Evolutionary conservation across 2,329 filamentous ascomycete genomes (phyloP), one percentile per base, ranked within the genome.

Genomic region (Pseudogymnoascus sp.): DNA sequence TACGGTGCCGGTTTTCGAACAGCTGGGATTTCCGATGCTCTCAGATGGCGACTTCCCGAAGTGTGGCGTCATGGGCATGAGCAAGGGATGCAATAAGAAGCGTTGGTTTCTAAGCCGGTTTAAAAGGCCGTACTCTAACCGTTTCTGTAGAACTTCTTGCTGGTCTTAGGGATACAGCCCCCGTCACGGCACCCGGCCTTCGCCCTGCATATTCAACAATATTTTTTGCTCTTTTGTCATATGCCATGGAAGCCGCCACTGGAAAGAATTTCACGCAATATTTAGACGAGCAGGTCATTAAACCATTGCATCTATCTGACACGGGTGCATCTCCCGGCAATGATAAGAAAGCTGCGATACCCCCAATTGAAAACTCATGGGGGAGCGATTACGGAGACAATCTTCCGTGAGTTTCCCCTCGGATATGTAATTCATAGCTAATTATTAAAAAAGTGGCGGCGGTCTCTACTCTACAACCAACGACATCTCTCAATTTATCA

Each of bases 211-310:
- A 56, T 25, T 56, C 47, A 4, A 3, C 47, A 18, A 33, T 56
- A 56, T 56, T 25, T 4, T 56, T 56, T 31, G n/a, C 4, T 18
- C 70, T 76, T 35, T 67, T 76, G 4, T 69, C 70, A 1, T 76
- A 75, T 62, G 74, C 73, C 5, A 70, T 75, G 16, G 72, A 76
- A 65, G 66, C 66, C 62, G 75, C 76, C 64, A 76, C 73, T 0
- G 73, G 74, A 11, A 68, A 67, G 31, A 61, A 56, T 56, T 56
- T 56, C 21, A 56, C 47, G 3, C 47, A 56, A 12, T 56, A 56
- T 10, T 33, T 56, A 6, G n/a, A 33, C 10, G 47, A 56, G n/a
- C 47, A 72, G 59, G 65, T 77, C 1, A 62, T 75, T 23, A 21
- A 53, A 2, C 68, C 70, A 3, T 69, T 77, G 2, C 65, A 68